Conservation (phyloP, 2,329 filamentous ascomycete species). For the Colletotrichum noveboracense region DNA sequence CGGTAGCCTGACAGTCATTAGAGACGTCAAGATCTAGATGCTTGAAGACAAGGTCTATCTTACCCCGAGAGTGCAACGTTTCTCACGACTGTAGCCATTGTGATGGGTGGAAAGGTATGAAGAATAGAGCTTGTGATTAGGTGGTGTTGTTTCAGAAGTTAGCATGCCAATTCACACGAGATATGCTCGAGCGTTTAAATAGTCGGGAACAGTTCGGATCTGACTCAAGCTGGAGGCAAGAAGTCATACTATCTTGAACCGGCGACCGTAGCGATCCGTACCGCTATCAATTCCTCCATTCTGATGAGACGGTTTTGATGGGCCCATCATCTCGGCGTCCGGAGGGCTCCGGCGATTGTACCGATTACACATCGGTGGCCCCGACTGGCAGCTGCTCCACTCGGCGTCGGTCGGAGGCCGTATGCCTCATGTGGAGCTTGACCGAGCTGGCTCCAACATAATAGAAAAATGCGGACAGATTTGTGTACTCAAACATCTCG, state of each 20-base stretch:
- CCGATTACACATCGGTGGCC: background rate
- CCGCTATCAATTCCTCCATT: background rate
- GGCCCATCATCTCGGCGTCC: background rate
- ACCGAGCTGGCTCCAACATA: background rate
- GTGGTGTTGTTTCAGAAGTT: accelerated
- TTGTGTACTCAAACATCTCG: background rate
- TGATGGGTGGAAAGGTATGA: accelerated
- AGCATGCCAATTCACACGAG: background rate
- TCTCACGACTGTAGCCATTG: background rate
- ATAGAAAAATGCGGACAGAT: background rate
- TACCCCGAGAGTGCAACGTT: background rate
- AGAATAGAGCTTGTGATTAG: background rate
- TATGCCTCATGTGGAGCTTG: background rate
- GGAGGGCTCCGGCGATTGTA: background rate
- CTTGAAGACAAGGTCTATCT: background rate
- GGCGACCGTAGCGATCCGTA: background rate
- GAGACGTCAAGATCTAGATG: background rate
- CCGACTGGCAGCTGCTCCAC: background rate
- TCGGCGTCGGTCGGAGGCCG: background rate
- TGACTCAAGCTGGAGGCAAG: background rate
- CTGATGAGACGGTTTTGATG: background rate
- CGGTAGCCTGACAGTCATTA: background rate
- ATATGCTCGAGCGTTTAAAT: background rate
- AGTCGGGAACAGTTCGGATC: background rate
- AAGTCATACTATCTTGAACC: accelerated